Percentiles rank a stretch among this genome's conserved stretches.
Conservation (phyloP, 2,329 filamentous ascomycete genomes). For the Pseudogymnoascus sp. region DNA sequence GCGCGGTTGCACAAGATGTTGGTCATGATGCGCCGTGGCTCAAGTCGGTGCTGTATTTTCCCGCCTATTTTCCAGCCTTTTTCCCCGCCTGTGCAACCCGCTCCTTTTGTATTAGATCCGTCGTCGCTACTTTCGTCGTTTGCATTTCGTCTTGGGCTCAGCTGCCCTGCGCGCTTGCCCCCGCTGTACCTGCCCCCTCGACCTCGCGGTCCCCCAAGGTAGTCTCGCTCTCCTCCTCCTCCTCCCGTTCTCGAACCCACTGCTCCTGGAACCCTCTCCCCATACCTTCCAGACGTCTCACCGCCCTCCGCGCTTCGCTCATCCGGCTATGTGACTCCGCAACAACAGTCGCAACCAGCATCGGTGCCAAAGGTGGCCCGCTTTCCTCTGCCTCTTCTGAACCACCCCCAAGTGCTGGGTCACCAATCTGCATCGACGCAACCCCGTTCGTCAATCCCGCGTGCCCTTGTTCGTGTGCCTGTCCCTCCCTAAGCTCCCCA, state of each 20-base stretch:
- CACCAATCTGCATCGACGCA: neutral
- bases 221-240: conserved; percentile 8
- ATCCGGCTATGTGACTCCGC: conserved; percentile 40
- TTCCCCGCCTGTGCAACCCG: neutral
- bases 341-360: conserved; percentile 47
- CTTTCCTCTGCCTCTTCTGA: conserved; percentile 10
- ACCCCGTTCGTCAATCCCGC: neutral
- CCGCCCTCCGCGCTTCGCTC: conserved; percentile 44
- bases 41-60: conserved; percentile 5
- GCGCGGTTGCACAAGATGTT: neutral
- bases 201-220: neutral
- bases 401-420: neutral
- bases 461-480: neutral
- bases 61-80: neutral
- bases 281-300: conserved; percentile 44
- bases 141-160: neutral
- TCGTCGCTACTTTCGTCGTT: neutral
- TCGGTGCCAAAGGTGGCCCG: conserved; percentile 33
- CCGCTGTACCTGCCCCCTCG: neutral
- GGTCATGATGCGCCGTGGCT: neutral
- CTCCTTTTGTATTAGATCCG: neutral
- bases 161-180: neutral
- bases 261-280: conserved; percentile 46
- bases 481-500: neutral
- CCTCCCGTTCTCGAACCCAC: conserved; percentile 35